Base-by-base conservation (phyloP, 805 yeast species). In the Pichia phayaonensis region DNA sequence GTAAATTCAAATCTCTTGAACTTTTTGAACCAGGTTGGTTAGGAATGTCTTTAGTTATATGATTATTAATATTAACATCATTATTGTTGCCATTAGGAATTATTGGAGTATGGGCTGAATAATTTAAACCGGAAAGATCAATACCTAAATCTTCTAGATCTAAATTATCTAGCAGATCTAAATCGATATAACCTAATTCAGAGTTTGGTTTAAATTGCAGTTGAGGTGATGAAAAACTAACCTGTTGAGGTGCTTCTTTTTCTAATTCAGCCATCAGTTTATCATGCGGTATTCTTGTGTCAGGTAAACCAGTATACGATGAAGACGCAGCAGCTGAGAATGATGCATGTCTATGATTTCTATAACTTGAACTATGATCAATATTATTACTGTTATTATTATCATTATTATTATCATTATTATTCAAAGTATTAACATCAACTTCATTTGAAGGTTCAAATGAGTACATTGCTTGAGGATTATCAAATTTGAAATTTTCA, bases 211-310 rank as follows among this genome's bases (percentile, higher is more conserved):
- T 50, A 49, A 60, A 65, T 23, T 48, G 55, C 36, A 64, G 21
- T 63, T 88, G 95, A 3, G 96, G 96, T 1, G 95, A 85, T 1
- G 95, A 80, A 61, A 86, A 87, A 2, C 83, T 86, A 24, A 85
- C 90, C 59, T 85, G 89, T 42, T 75, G 76, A 1, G 90, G 90
- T 0, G 76, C 77, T 39, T 74, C 77, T 13, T 38, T 47, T 26
- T 56, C 58, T 22, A 56, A 36, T n/a, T 51, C 51, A 27, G 54
- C 49, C 22, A 51, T 29, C 21, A 48, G 40, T 22, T 48, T 48
- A 29, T 51, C 49, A 21, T 47, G 45, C 5, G 45, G 50, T 16
- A 40, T 26, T 18, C 20, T 47, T 4, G 44, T 48, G 42, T 57
- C 58, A 1, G 53, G 62, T 27, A 51, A 60, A n/a, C 76, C 76